These are phyloP conservation scores for Paragyromitra xinjiangensis DNA, from an alignment of 495 filamentous ascomycete genomes.

Conservation along the genomic window DNA sequence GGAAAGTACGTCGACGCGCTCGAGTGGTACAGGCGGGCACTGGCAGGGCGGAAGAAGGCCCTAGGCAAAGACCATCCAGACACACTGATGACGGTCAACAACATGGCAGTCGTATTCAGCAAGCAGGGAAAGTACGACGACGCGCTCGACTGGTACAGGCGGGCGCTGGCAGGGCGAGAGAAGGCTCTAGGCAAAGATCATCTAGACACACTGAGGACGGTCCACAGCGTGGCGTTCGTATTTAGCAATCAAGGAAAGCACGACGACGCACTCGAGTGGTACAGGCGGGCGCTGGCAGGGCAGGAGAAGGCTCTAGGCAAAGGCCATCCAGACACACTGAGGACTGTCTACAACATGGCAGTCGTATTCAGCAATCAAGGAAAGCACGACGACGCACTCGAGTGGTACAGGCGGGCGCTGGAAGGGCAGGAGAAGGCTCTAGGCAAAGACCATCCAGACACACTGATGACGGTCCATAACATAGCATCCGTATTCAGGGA, in stretches of 20 bases:
- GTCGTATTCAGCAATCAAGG: not conserved
- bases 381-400: not conserved
- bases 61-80: not conserved
- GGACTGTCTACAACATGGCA: not conserved
- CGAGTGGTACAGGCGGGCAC: not conserved
- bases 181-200: not conserved
- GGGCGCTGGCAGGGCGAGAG: not conserved
- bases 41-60: not conserved
- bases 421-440: not conserved
- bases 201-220: not conserved
- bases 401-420: not conserved
- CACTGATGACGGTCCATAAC: not conserved
- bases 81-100: not conserved
- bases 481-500: not conserved
- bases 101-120: not conserved
- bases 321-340: not conserved
- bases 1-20: not conserved
- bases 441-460: not conserved
- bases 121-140: not conserved
- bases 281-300: not conserved
- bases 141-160: not conserved
- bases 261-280: not conserved
- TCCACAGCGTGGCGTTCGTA: not conserved
- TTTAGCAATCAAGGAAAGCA: not conserved
- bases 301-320: not conserved